phyloP scores from a whole-genome alignment of 2,329 filamentous ascomycete genomes.

The Aspergillaceae sp. region DNA sequence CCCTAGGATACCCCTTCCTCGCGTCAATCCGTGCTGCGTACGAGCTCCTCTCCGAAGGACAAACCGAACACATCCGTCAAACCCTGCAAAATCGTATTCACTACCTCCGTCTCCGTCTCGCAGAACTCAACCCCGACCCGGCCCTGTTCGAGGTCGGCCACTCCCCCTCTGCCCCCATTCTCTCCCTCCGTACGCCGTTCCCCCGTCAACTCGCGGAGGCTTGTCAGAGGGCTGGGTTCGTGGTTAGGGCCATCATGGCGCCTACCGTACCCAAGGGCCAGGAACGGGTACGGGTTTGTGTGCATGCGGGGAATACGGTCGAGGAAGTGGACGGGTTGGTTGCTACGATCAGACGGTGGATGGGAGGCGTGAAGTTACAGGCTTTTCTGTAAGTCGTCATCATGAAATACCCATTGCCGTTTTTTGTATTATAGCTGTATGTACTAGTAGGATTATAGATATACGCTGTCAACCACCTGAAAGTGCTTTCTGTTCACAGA shows the following conservation, averaged over 20 bases:
- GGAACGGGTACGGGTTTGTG: slow-evolving; percentile 57
- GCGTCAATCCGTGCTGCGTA: slow-evolving; percentile 52
- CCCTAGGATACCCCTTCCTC: slow-evolving; percentile 54
- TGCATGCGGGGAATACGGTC: slow-evolving; percentile 58
- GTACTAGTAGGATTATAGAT: too few species aligned
- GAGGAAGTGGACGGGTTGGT: slow-evolving; percentile 50
- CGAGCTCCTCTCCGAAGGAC: slow-evolving; percentile 45
- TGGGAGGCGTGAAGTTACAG: slow-evolving; percentile 8
- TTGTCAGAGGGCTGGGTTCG: slow-evolving; percentile 52
- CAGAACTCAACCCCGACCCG: slow-evolving; percentile 23
- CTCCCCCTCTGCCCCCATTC: slow-evolving; percentile 53
- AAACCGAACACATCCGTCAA: slow-evolving; percentile 38
- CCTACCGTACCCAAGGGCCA: slow-evolving; percentile 58
- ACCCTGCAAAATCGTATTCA: slow-evolving; percentile 42
- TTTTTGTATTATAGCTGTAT: too few species aligned
- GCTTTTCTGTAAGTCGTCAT: neutral
- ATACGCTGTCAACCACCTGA: too few species aligned
- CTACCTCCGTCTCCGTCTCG: slow-evolving; percentile 40
- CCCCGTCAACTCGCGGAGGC: slow-evolving; percentile 51
- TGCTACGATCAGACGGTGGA: slow-evolving; percentile 43
- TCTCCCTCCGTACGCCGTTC: slow-evolving; percentile 51
- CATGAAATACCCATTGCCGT: too few species aligned
- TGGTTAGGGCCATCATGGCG: slow-evolving; percentile 58
- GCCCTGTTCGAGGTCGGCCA: slow-evolving; percentile 31
- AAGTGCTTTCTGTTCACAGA: too few species aligned